Evolutionary conservation across 108 stramenopile species (phyloP), one percentile per base, ranked within the genome.

Genomic region (Skeletonema costatum): DNA sequence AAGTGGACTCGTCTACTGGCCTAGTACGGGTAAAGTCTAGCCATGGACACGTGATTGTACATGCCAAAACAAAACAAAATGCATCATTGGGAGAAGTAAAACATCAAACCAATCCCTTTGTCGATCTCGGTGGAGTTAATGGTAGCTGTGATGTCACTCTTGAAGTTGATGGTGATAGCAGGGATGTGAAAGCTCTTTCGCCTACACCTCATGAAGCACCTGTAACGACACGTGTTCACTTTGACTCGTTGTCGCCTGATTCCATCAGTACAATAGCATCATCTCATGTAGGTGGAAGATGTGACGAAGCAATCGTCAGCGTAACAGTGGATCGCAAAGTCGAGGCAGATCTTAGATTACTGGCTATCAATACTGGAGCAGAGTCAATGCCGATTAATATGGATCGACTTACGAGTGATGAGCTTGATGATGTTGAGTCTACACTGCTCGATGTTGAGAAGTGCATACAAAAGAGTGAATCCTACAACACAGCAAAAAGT

Each of bases 71-170:
- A 12, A 32, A 64, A 32, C 80, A 66, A 14, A 64, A 62, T 35
- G 41, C 17, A 16, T 33, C n/a, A 30, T 59, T 17, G 9, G 35
- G 60, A 25, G 50, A 73, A 3, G 62, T 68, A 21, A 63, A 76
- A 56, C 41, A 2, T 46, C 16, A 63, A 21, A 29, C 44, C 16
- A 35, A 56, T 36, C 70, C 83, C 29, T 30, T 88, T 11, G 88
- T 93, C 2, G 92, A 96, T 65, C 74, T 96, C 19, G 90, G 92
- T 61, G 93, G 95, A n/a, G 91, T 93, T 41, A 96, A 96, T 77
- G 95, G 92, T 46, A 91, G 89, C 66, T 93, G 89, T 66, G 92
- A 96, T 74, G 87, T 93, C 41, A 21, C 51, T 9, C 74, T 82
- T 5, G 74, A 82, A 60, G 58, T 38, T 19, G 31, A 16, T 6